Percentiles rank a stretch among this genome's conserved stretches.
Conservation (phyloP, 2,329 filamentous ascomycete species). For the Botrytis porri region DNA sequence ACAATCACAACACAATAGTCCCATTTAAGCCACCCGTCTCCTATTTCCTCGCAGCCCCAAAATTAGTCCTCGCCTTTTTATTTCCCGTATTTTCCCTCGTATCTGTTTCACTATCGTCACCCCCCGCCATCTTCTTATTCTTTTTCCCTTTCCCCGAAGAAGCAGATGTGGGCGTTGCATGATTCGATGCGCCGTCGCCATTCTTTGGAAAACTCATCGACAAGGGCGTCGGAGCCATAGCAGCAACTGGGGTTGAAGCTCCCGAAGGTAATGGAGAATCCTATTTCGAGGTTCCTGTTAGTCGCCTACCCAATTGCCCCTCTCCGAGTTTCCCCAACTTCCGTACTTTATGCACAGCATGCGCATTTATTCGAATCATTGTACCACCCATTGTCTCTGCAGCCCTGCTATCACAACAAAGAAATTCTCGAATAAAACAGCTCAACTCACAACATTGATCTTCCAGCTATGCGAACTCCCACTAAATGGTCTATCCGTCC, state of each 20-base stretch:
- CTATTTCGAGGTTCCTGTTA: slow-evolving; percentile 21
- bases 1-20: slow-evolving; percentile 5
- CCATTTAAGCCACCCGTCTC: not conserved
- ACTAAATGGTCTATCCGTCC: slow-evolving; percentile 69
- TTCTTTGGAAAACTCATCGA: slow-evolving; percentile 52
- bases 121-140: slow-evolving; percentile 50
- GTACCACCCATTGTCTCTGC: not conserved
- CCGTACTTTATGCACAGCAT: not conserved
- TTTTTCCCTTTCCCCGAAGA: slow-evolving; percentile 47
- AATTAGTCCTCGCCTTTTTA: slow-evolving; percentile 38
- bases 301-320: not conserved
- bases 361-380: not conserved
- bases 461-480: slow-evolving; percentile 57
- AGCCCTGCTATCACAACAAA: not conserved
- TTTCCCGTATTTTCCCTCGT: slow-evolving; percentile 39
- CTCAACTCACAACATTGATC: slow-evolving; percentile 40
- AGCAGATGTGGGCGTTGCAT: slow-evolving; percentile 55
- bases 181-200: slow-evolving; percentile 45
- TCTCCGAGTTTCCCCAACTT: not conserved
- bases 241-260: slow-evolving; percentile 36
- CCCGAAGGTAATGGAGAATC: slow-evolving; percentile 36
- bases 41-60: slow-evolving; percentile 35
- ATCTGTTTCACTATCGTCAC: slow-evolving; percentile 59
- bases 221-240: slow-evolving; percentile 53
- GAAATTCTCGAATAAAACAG: not conserved